Evolutionary conservation across 2,329 filamentous ascomycete genomes (phyloP).

Genomic region (Ceratocystis variospora): DNA sequence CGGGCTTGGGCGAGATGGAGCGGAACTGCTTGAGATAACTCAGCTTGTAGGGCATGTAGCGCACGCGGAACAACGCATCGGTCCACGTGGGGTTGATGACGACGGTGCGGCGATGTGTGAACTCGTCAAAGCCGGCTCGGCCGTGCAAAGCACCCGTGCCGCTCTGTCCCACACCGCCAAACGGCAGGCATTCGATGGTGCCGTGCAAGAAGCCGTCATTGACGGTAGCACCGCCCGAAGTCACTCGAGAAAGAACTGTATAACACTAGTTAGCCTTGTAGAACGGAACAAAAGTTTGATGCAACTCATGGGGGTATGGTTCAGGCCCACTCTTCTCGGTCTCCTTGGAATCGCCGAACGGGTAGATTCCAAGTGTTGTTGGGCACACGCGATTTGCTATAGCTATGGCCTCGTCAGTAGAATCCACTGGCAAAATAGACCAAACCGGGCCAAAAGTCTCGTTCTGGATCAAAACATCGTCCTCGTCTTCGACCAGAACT

Average conservation of each 20-base stretch:
- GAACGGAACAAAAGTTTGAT: not conserved
- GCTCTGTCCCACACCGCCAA: constrained; percentile 71
- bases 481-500: constrained; percentile 61
- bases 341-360: constrained; percentile 71
- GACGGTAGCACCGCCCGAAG: constrained; percentile 53
- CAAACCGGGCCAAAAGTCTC: constrained; percentile 94
- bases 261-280: not conserved
- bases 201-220: constrained; percentile 59
- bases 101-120: constrained; percentile 46
- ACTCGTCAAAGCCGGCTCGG: constrained; percentile 55
- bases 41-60: constrained; percentile 48
- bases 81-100: constrained; percentile 53
- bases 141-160: constrained; percentile 68
- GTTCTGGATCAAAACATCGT: constrained; percentile 65
- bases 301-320: not conserved
- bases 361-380: constrained; percentile 71
- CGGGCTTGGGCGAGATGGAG: constrained; percentile 33
- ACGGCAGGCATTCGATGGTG: constrained; percentile 55
- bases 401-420: constrained; percentile 72
- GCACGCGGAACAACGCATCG: constrained; percentile 50
- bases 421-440: constrained; percentile 62
- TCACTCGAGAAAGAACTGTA: constrained; percentile 45
- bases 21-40: constrained; percentile 31
- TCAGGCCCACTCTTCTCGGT: constrained; percentile 51
- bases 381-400: constrained; percentile 68